phyloP scores from a whole-genome alignment of 2,329 filamentous ascomycete species.

The Calycina herbarum region DNA sequence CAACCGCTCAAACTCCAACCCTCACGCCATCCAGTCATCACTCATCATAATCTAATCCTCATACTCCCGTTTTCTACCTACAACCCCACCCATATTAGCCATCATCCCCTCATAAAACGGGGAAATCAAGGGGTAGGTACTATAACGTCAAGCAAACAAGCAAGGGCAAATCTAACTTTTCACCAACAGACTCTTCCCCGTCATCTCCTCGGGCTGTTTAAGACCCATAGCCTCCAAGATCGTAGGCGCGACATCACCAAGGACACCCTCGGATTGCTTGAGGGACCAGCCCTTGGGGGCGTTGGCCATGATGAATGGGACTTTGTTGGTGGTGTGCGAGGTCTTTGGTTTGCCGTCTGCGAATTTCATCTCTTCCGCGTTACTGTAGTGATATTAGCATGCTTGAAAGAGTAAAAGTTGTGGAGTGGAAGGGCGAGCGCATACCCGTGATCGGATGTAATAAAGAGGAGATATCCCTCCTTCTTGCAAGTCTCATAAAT shows the following conservation, averaged over 20 bases:
- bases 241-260: conserved; percentile 97
- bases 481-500: conserved; percentile 94
- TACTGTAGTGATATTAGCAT: conserved; percentile 44
- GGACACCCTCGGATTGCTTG: conserved; percentile 75
- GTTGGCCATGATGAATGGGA: conserved; percentile 98
- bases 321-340: conserved; percentile 95
- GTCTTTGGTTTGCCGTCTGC: conserved; percentile 96
- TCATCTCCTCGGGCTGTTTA: conserved; percentile 89
- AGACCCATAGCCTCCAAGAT: conserved; percentile 88
- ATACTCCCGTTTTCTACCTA: conserved; percentile 36
- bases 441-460: conserved; percentile 91
- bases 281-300: conserved; percentile 86
- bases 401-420: neutral
- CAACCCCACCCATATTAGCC: conserved; percentile 16
- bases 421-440: conserved; percentile 29
- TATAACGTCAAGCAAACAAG: conserved; percentile 15
- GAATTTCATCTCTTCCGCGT: conserved; percentile 99
- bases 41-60: conserved; percentile 24
- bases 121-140: conserved; percentile 7
- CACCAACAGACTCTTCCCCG: conserved; percentile 77
- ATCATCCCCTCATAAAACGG: conserved; percentile 14
- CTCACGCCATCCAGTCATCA: neutral
- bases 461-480: conserved; percentile 88
- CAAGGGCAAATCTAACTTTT: conserved; percentile 51
- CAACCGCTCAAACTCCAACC: conserved; percentile 12